A percentile compares a stretch with the other conserved stretches of the same genome.
These are phyloP conservation scores for Apiospora phragmitis DNA, from an alignment of 2,329 filamentous ascomycete species.

Conservation along the genomic window DNA sequence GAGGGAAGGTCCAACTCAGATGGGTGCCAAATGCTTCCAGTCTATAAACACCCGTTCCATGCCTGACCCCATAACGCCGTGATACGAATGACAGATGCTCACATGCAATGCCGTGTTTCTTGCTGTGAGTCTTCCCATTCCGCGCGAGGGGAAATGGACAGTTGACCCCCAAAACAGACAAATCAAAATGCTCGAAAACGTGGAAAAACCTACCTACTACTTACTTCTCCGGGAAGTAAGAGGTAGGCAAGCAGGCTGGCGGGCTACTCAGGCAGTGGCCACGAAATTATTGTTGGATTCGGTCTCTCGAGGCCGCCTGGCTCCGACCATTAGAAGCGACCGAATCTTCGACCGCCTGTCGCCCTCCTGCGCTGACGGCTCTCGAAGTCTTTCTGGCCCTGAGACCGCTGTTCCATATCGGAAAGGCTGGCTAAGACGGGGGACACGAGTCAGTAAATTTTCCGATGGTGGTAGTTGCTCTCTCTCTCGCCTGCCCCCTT, in stretches of 20 bases:
- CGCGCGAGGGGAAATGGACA: background rate
- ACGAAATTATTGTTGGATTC: background rate
- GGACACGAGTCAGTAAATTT: constrained; percentile 18
- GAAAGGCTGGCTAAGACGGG: constrained; percentile 48
- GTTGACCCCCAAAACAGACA: background rate
- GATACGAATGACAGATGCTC: background rate
- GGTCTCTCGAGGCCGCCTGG: background rate
- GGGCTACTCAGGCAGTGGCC: background rate
- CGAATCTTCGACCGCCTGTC: constrained; percentile 6
- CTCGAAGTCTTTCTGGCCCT: constrained; percentile 46
- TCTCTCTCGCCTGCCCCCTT: background rate
- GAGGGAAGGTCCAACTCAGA: background rate
- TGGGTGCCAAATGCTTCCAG: constrained; percentile 1
- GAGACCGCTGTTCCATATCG: constrained; percentile 51
- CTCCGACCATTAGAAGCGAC: background rate
- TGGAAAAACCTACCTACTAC: background rate
- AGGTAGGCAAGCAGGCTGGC: background rate
- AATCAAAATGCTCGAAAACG: background rate
- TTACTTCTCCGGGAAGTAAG: background rate
- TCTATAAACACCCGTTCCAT: background rate
- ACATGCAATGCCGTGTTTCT: background rate
- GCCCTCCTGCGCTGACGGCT: constrained; percentile 25
- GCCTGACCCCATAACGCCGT: background rate
- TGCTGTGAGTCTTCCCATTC: background rate
- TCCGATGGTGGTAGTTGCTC: background rate